Percentiles rank a stretch among this genome's conserved stretches.
These are phyloP conservation scores for Pythium periplocum DNA, from an alignment of 352 stramenopile genomes.

Conservation along the genomic window DNA sequence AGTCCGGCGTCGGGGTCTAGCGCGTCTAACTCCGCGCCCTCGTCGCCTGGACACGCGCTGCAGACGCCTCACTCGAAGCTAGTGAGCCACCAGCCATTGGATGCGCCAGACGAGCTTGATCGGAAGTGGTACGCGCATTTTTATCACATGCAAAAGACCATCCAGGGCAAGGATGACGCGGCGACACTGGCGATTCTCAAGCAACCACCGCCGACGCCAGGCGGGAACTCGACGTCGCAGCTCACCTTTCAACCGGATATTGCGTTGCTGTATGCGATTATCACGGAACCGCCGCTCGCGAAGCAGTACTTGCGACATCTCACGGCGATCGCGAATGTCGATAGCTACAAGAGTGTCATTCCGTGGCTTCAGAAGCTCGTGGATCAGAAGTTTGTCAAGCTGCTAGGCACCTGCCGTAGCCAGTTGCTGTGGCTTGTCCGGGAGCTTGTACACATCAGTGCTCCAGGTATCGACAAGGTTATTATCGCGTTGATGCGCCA, in stretches of 20 bases:
- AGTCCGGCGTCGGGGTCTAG: slow-evolving; percentile 2
- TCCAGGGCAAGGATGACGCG: slow-evolving; percentile 66
- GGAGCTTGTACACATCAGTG: slow-evolving; percentile 73
- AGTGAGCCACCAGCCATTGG: slow-evolving; percentile 65
- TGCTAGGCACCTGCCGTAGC: slow-evolving; percentile 66
- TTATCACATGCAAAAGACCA: slow-evolving; percentile 80
- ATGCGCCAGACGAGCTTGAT: slow-evolving; percentile 71
- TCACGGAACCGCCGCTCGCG: slow-evolving; percentile 59
- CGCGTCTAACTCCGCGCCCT: slow-evolving; percentile 16
- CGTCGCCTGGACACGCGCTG: slow-evolving; percentile 21
- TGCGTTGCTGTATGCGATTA: slow-evolving; percentile 69
- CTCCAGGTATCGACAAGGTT: slow-evolving; percentile 62
- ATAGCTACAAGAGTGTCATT: slow-evolving; percentile 78
- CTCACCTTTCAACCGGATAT: slow-evolving; percentile 76
- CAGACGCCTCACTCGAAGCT: slow-evolving; percentile 63
- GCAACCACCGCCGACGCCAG: slow-evolving; percentile 27
- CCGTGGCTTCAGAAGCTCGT: slow-evolving; percentile 78
- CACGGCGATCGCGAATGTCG: slow-evolving; percentile 37
- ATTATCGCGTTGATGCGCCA: slow-evolving; percentile 76
- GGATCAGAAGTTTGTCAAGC: slow-evolving; percentile 76
- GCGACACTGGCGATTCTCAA: slow-evolving; percentile 54
- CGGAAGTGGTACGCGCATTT: slow-evolving; percentile 86
- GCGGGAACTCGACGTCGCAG: slow-evolving; percentile 17
- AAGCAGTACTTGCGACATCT: slow-evolving; percentile 80
- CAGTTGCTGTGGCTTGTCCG: slow-evolving; percentile 78